Percentiles rank a stretch among this genome's conserved stretches.
Conservation (phyloP, 75 land plant species). For the Ceratopteris richardii region DNA sequence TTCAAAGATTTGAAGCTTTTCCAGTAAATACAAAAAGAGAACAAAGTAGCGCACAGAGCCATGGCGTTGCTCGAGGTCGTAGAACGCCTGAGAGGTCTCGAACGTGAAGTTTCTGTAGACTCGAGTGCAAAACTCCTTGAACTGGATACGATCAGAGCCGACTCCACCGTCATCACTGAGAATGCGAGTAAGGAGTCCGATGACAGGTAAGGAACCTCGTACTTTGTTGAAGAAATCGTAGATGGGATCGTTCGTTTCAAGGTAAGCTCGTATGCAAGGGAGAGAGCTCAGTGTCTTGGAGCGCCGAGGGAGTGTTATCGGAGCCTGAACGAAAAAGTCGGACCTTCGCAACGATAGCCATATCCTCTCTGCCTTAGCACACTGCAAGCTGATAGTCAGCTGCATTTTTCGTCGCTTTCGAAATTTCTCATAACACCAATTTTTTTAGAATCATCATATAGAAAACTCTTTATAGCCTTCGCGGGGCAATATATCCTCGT, state of each 20-base stretch:
- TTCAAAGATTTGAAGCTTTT: too few species aligned
- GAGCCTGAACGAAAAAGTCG: too few species aligned
- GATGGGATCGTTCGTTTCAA: constrained; percentile 55
- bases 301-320: too few species aligned
- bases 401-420: too few species aligned
- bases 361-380: too few species aligned
- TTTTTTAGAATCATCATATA: too few species aligned
- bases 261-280: constrained; percentile 27
- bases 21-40: background rate
- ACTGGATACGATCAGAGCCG: constrained; percentile 66
- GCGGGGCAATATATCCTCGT: too few species aligned
- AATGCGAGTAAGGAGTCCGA: constrained; percentile 74
- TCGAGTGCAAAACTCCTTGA: constrained; percentile 69
- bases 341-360: too few species aligned
- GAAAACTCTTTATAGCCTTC: too few species aligned
- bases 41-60: constrained; percentile 44
- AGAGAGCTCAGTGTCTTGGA: too few species aligned
- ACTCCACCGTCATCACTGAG: constrained; percentile 89
- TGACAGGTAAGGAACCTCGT: constrained; percentile 62
- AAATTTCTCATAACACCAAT: too few species aligned
- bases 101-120: constrained; percentile 61
- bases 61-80: constrained; percentile 59
- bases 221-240: constrained; percentile 45
- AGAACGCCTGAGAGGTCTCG: constrained; percentile 61
- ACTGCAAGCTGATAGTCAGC: too few species aligned